Conservation (phyloP, 169 alveolate genomes). For the Plasmodium coatneyi region DNA sequence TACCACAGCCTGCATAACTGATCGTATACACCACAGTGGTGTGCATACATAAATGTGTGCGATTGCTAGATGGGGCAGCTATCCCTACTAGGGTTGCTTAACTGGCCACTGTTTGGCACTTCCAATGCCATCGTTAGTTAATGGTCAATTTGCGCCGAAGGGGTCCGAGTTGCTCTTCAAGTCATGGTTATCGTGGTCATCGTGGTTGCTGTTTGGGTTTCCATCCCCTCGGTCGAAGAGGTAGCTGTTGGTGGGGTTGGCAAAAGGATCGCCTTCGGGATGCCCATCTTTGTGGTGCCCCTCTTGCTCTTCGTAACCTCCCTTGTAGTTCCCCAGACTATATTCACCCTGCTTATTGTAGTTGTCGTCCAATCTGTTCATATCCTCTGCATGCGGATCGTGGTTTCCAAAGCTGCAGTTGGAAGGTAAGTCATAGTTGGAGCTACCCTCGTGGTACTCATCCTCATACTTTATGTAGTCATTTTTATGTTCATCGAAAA, state of each 20-base stretch:
- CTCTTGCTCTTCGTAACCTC: background rate
- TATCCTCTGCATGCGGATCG: background rate
- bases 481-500: slow-evolving; percentile 55
- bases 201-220: background rate
- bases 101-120: background rate
- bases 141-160: background rate
- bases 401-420: background rate
- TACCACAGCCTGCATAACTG: background rate
- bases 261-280: background rate
- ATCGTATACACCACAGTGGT: background rate
- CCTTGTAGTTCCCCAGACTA: background rate
- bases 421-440: background rate
- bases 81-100: background rate
- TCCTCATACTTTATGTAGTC: slow-evolving; percentile 14
- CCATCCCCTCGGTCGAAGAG: background rate
- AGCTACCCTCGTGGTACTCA: background rate
- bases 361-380: background rate
- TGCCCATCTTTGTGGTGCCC: background rate
- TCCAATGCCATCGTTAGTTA: background rate
- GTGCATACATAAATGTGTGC: background rate
- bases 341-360: background rate
- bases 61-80: background rate
- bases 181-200: background rate
- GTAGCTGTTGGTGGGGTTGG: background rate
- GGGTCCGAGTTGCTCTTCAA: background rate